Conservation (phyloP, 2,329 filamentous ascomycete species). For the Fusarium pseudonygamai region DNA sequence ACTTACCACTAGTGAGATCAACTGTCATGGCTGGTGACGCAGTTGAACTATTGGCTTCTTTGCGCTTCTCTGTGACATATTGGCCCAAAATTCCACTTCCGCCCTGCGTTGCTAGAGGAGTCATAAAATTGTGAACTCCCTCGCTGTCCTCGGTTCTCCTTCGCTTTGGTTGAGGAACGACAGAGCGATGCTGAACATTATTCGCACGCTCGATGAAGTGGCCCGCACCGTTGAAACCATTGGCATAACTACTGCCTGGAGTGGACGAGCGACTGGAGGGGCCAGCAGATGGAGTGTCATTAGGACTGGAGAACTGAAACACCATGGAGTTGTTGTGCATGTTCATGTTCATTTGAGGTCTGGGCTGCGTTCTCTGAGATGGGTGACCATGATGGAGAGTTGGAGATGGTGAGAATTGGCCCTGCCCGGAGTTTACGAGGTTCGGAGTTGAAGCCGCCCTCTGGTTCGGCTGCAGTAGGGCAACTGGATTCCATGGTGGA, state of each 20-base stretch:
- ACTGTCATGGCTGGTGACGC: conserved; percentile 56
- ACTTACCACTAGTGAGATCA: conserved; percentile 65
- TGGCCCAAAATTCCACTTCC: conserved; percentile 70
- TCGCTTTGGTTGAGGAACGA: conserved; percentile 70
- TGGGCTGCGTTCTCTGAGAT: conserved; percentile 33
- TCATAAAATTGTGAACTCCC: conserved; percentile 51
- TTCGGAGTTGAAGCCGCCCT: conserved; percentile 44
- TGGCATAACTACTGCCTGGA: conserved; percentile 40
- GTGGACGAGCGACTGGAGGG: conserved; percentile 49
- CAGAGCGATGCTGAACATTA: conserved; percentile 73
- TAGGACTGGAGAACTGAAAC: conserved; percentile 55
- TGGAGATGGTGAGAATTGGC: conserved; percentile 35
- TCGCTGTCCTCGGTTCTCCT: conserved; percentile 64
- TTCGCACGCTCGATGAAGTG: conserved; percentile 80
- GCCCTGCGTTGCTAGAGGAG: conserved; percentile 44
- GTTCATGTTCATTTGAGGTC: conserved; percentile 44
- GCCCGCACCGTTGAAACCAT: conserved; percentile 56
- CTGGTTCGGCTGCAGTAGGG: conserved; percentile 52
- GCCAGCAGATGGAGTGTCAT: conserved; percentile 47
- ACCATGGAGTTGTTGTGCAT: conserved; percentile 49
- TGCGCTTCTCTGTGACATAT: conserved; percentile 70
- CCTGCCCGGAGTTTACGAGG: conserved; percentile 39
- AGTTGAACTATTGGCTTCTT: conserved; percentile 51
- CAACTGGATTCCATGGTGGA: conserved; percentile 54
- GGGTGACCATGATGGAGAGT: conserved; percentile 34